Percentiles rank a stretch among this genome's conserved stretches.
phyloP scores from a whole-genome alignment of 306 rosid species.

The Pterocarpus macrocarpus region DNA sequence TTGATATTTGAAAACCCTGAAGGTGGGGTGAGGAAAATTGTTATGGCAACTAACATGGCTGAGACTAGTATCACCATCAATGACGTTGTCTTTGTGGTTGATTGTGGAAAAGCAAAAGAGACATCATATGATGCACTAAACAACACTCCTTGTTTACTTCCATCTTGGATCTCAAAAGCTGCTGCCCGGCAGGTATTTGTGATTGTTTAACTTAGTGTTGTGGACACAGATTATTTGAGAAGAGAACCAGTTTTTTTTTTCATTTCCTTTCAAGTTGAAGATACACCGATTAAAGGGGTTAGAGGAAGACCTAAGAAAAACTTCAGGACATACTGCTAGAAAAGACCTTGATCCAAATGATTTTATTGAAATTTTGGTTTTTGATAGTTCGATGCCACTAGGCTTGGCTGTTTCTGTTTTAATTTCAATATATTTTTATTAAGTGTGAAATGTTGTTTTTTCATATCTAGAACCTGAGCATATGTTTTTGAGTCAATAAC shows the following conservation, averaged over 20 bases:
- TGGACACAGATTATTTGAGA: slow-evolving; percentile 29
- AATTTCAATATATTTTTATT: slow-evolving; percentile 1
- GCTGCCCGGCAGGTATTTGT: slow-evolving; percentile 86
- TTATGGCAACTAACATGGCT: slow-evolving; percentile 95
- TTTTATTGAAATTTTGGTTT: slow-evolving; percentile 36
- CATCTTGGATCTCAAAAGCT: slow-evolving; percentile 98
- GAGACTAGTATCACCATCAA: slow-evolving; percentile 96
- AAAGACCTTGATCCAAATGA: slow-evolving; percentile 16
- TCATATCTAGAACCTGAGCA: slow-evolving; percentile 22
- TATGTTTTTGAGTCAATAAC: slow-evolving; percentile 23
- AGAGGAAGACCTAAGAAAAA: slow-evolving; percentile 26
- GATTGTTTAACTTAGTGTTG: slow-evolving; percentile 37
- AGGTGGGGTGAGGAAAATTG: slow-evolving; percentile 91
- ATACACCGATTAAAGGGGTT: slow-evolving; percentile 24
- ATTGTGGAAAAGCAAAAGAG: slow-evolving; percentile 98
- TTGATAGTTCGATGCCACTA: slow-evolving; percentile 11
- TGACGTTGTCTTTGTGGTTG: slow-evolving; percentile 93
- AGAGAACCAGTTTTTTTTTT: background rate
- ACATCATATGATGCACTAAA: slow-evolving; percentile 97
- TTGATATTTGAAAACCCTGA: slow-evolving; percentile 87
- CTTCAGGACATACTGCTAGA: background rate
- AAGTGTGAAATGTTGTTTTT: background rate
- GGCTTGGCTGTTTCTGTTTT: slow-evolving; percentile 18
- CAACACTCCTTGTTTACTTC: slow-evolving; percentile 99
- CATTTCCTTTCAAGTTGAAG: slow-evolving; percentile 30